Base-by-base conservation (phyloP, 2,329 filamentous ascomycete genomes). In the Cryoendolithus antarcticus region DNA sequence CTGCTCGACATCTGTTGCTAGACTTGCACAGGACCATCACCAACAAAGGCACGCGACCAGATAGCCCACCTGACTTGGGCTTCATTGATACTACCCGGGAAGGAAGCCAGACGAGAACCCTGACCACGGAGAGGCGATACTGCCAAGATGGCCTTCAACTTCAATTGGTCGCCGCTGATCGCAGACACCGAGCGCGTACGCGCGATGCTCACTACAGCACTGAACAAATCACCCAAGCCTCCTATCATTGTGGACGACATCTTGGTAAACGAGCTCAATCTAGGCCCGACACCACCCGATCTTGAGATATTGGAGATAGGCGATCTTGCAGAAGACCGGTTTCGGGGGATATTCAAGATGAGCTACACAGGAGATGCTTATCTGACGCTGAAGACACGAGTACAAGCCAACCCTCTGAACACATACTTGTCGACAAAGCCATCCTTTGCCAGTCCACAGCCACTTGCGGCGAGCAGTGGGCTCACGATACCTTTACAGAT, bases 201-300 rank as follows among this genome's bases (percentile, higher is more conserved):
- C 61, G 88, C 96, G 61, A 82, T 96, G 62, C 74, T 98, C 54
- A 98, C 91, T 19, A 81, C 84, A 42, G 91, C 91, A 28, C 72
- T 98, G 56, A 98, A 98, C 73, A 96, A 96, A 66, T 91, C 85
- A 39, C 88, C 89, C 30, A 96, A 96, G 58, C 91, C 91, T 41
- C 91, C 91, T 44, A 96, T 96, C 58, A 98, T 98, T 60, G 91
- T 96, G 67, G 91, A 95, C 72, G 91, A 98, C 64, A 96, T 98
- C 65, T 76, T 95, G 61, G 91, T 98, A 50, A 94, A 86, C 63
- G 91, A 98, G 67, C 75, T 98, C 62, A 98, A 98, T 63, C 74
- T 98, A 46, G 91, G 91, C 58, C 88, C 85, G 44, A 85, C 93
- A 36, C 89, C 91, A 34, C 91, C 91, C 8, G 86, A 96, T 58